These are phyloP conservation scores for Silene coronaria DNA, from an alignment of 179 eudicot genomes.

Conservation along the genomic window DNA sequence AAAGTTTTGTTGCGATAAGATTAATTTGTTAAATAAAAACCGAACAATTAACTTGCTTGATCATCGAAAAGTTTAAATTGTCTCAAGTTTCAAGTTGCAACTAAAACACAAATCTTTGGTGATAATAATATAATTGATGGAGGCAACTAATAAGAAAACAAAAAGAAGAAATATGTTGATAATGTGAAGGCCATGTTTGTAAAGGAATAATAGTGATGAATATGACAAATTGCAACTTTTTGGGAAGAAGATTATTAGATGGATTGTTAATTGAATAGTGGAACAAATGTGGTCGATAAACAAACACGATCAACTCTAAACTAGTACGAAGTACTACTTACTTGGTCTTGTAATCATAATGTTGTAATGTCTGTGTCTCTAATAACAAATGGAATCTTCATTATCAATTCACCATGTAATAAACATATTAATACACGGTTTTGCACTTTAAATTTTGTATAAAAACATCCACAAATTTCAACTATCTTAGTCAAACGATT, in stretches of 20 bases:
- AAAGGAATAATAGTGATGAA: neutral
- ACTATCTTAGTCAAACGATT: too few relatives aligned
- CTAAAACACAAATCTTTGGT: neutral
- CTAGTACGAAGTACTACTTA: neutral
- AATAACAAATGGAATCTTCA: neutral
- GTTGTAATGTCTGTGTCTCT: neutral
- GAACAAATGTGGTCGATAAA: neutral
- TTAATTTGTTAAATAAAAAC: neutral
- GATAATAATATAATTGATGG: neutral
- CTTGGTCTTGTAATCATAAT: conserved; percentile 1
- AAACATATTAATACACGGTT: too few relatives aligned
- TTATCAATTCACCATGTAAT: too few relatives aligned
- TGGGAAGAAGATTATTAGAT: neutral
- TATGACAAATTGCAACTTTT: conserved; percentile 15
- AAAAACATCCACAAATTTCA: too few relatives aligned
- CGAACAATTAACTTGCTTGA: neutral
- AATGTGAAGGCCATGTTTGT: neutral
- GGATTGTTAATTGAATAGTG: conserved; percentile 2
- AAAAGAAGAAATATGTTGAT: neutral
- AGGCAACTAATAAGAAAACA: neutral
- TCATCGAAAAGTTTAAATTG: neutral
- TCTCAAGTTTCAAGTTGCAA: neutral
- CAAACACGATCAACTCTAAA: neutral
- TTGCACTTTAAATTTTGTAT: too few relatives aligned
- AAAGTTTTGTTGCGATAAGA: neutral